Percentiles rank a stretch among this genome's conserved stretches.
Evolutionary conservation across 176 grass and related monocot genomes (phyloP).

Genomic region (Zizania latifolia): DNA sequence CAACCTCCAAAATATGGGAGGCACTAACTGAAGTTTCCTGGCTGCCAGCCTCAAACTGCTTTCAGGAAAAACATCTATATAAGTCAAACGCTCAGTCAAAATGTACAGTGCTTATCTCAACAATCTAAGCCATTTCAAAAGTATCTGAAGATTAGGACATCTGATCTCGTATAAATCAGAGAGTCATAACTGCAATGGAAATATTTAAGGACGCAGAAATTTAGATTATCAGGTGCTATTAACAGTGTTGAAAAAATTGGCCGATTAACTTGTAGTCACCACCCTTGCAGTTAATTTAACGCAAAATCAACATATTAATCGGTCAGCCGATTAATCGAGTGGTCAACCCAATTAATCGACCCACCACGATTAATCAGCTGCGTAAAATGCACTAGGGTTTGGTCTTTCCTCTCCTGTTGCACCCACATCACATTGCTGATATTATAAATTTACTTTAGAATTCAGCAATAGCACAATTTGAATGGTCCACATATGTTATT

Average conservation of each 20-base stretch:
- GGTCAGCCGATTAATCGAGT: no score
- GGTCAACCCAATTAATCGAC: no score
- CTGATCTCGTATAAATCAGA: neutral
- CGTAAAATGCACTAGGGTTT: no score
- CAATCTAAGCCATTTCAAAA: neutral
- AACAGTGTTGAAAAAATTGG: no score
- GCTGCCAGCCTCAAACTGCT: slow-evolving; percentile 37
- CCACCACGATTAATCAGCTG: no score
- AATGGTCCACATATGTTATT: neutral
- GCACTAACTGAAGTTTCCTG: slow-evolving; percentile 56
- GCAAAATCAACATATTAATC: no score
- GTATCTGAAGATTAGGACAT: neutral
- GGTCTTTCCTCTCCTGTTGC: no score
- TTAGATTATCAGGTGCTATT: neutral
- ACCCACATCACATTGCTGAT: no score
- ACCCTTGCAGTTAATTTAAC: no score
- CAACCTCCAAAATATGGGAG: slow-evolving; percentile 47
- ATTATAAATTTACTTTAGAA: no score
- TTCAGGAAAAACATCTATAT: neutral
- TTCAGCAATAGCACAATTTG: neutral
- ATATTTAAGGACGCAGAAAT: neutral
- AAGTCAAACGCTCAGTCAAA: slow-evolving; percentile 11
- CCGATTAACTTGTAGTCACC: no score
- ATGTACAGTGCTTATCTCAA: neutral
- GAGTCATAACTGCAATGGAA: neutral